Evolutionary conservation across 2,329 filamentous ascomycete genomes (phyloP).

Genomic region (Neonectria neomacrospora): DNA sequence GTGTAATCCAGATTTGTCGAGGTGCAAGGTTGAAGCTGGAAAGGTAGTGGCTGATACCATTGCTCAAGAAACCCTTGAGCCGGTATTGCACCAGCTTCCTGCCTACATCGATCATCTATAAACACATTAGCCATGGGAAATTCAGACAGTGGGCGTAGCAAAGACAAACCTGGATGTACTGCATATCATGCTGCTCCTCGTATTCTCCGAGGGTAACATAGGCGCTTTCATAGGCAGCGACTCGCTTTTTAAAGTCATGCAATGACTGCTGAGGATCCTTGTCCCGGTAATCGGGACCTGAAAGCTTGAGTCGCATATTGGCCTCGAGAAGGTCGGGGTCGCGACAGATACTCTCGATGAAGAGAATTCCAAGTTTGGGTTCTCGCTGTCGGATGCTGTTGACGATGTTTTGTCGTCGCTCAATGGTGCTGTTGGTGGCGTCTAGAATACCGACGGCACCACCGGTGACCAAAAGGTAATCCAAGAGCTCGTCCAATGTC

Average conservation of each 20-base stretch:
- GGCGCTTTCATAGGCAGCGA: constrained; percentile 91
- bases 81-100: constrained; percentile 93
- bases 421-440: constrained; percentile 94
- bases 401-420: constrained; percentile 84
- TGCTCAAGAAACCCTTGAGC: constrained; percentile 89
- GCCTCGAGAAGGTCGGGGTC: constrained; percentile 88
- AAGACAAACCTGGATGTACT: constrained; percentile 80
- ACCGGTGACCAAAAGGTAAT: constrained; percentile 84
- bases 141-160: not conserved
- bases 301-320: constrained; percentile 97
- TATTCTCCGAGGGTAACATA: constrained; percentile 92
- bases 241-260: constrained; percentile 91
- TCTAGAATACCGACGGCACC: constrained; percentile 96
- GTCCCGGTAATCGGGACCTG: constrained; percentile 93
- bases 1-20: constrained; percentile 96
- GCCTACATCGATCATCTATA: constrained; percentile 92
- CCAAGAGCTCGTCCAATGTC: constrained; percentile 89
- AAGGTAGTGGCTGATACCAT: constrained; percentile 92
- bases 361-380: constrained; percentile 89
- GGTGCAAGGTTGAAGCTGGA: constrained; percentile 97
- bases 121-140: constrained; percentile 39
- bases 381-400: constrained; percentile 84
- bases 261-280: constrained; percentile 89
- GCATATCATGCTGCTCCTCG: constrained; percentile 89
- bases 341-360: constrained; percentile 93